A percentile compares a stretch with the other conserved stretches of the same genome.
Evolutionary conservation across 495 filamentous ascomycete genomes (phyloP).

Genomic region (Opeltia flavorubescens): DNA sequence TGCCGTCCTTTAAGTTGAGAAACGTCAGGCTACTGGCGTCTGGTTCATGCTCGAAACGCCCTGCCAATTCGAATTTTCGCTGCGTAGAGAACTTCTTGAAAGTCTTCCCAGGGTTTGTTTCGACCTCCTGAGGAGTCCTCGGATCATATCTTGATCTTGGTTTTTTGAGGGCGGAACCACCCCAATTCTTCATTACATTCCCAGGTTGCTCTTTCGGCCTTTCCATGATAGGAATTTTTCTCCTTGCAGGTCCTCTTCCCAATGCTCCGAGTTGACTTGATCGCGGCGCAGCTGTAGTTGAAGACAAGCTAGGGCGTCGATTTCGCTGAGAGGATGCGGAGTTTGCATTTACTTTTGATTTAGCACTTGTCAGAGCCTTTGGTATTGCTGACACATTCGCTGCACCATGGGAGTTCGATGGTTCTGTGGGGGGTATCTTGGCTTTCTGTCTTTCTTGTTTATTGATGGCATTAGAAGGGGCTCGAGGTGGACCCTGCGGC

Average conservation of each 20-base stretch:
- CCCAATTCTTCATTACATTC: conserved; percentile 1
- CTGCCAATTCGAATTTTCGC: conserved; percentile 25
- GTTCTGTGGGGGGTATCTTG: too few relatives aligned
- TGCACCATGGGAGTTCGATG: too few relatives aligned
- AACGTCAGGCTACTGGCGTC: conserved; percentile 30
- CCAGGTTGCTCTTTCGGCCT: background rate
- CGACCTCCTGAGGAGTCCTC: background rate
- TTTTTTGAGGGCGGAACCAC: conserved; percentile 8
- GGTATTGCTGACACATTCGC: too few relatives aligned
- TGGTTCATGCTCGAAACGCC: conserved; percentile 28
- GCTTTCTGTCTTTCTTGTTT: too few relatives aligned
- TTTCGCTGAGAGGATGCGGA: background rate
- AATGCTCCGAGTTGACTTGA: background rate
- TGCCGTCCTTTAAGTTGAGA: conserved; percentile 23
- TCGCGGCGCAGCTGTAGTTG: background rate
- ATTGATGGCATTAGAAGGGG: too few relatives aligned
- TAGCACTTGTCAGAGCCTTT: too few relatives aligned
- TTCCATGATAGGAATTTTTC: background rate
- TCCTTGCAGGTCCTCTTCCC: conserved; percentile 1
- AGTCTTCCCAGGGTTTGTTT: background rate
- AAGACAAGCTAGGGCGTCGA: too few relatives aligned
- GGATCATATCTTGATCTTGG: background rate
- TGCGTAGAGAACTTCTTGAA: conserved; percentile 11
- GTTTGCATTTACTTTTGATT: too few relatives aligned
- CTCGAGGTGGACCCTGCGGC: too few relatives aligned